Conservation (phyloP, 2,329 filamentous ascomycete genomes). For the Fusarium denticulatum region DNA sequence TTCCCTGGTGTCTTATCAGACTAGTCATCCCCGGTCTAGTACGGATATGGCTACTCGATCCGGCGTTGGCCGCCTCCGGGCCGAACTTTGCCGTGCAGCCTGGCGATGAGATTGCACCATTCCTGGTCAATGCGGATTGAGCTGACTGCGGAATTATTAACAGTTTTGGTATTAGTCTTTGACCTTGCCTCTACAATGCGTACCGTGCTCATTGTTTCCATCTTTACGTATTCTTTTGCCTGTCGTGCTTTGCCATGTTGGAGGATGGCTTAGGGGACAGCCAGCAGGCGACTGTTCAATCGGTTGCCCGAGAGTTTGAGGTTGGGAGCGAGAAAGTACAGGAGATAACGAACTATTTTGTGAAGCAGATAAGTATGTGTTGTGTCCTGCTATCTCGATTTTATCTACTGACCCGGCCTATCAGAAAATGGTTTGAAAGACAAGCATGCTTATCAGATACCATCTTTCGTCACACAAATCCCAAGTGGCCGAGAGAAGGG, state of each 20-base stretch:
- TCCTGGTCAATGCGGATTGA: not conserved
- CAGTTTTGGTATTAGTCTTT: slow-evolving; percentile 14
- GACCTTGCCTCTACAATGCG: not conserved
- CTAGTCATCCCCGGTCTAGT: not conserved
- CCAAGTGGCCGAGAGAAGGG: slow-evolving; percentile 13
- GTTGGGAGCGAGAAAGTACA: not conserved
- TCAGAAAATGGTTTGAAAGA: slow-evolving; percentile 14
- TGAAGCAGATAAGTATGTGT: slow-evolving; percentile 3
- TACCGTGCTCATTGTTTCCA: not conserved
- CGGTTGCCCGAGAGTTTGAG: not conserved
- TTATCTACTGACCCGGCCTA: not conserved
- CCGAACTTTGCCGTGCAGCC: not conserved
- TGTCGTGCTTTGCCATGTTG: not conserved
- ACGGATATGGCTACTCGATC: not conserved
- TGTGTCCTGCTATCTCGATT: too few species aligned
- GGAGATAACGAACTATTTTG: not conserved
- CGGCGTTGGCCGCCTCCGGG: slow-evolving; percentile 4
- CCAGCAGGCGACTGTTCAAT: not conserved
- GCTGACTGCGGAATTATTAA: not conserved
- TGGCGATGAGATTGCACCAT: not conserved
- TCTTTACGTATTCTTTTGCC: not conserved
- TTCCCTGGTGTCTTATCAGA: not conserved
- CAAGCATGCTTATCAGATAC: slow-evolving; percentile 27
- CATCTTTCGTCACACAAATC: slow-evolving; percentile 10
- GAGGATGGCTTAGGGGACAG: not conserved